Base-by-base conservation (phyloP, 768 basidiomycete species). In the Tricholoma matsutake region DNA sequence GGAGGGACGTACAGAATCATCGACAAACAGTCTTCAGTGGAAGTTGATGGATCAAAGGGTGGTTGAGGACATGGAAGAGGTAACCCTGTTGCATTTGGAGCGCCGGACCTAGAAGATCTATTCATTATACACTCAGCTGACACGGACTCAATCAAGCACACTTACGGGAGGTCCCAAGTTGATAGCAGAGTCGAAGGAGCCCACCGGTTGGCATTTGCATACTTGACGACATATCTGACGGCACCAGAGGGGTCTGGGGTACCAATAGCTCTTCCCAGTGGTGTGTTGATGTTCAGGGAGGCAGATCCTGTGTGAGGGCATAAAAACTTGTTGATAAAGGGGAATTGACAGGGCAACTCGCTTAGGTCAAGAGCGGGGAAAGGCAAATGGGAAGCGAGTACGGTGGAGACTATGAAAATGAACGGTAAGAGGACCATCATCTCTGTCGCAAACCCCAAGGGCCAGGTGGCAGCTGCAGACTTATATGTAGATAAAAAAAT, bases 1-100 rank as follows among this genome's bases (percentile, higher is more conserved):
- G 76, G 72, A 5, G 90, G 91, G 2, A 87, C 84, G 68, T 91
- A 94, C 31, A 89, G 76, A 25, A 90, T 75, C 78, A 92, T 85
- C 20, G 86, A 92, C 51, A 96, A 78, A 70, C 94, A 96, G 70
- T 95, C 91, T 72, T 95, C 94, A 1, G 78, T 80, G 73, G 75
- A 82, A 4, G 72, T 69, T n/a, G 83, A 82, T 31, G 78, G 63
- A 65, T 81, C 76, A 11, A 83, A 74, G 61, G 65, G 73, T 49
- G 75, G 74, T 71, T 94, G 94, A 8, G 90, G 87, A 70, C 93
- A 96, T 7, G 85, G 80, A 4, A 86, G 78, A 18, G 92, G 92
- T 32, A 91, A 75, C 8, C 73, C 74, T 0, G 86, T 76, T 10
- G 77, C 74, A 68, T 89, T 78, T 5, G 79, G 76, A 32, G 78